Evolutionary conservation across 2,329 filamentous ascomycete species (phyloP), one percentile per base, ranked within the genome.

Genomic region (Cladophialophora exuberans): DNA sequence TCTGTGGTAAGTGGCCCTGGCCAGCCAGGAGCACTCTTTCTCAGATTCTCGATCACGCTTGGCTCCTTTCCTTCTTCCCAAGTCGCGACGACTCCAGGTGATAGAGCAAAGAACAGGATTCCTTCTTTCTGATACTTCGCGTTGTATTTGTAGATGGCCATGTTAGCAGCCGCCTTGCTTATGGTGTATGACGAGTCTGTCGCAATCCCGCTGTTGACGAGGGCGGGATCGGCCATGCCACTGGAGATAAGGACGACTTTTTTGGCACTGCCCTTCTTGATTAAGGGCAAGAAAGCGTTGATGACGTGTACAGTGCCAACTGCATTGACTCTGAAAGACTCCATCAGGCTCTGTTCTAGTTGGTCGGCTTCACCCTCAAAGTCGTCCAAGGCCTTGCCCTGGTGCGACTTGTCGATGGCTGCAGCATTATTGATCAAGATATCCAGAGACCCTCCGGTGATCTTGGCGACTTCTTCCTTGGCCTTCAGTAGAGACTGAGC

Each of bases 361-460:
- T 60, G 61, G 4, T 71, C 66, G 2, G 66, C 67, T 1, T 71
- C 57, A 46, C 72, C 35, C 50, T 57, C 60, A 42, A 66, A 74
- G 6, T 64, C 67, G 10, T 69, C 67, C n/a, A 81, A 66, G 1
- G 65, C 49, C 10, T 66, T 65, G 48, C 57, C 68, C 3, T 56
- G 62, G 23, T 70, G 70, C 20, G 62, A 67, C 0, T 60, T 13
- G 1, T 69, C 59, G 10, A 75, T 56, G 3, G 68, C 61, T 2
- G 65, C 80, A 1, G 71, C 81, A 47, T 83, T 84, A 47, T 74
- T 75, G 23, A 83, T 77, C 4, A 84, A 64, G 56, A 79, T 79
- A 65, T 83, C 81, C 4, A 83, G 50, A 1, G 63, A 54, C 20
- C 59, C 62, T 18, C 61, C 64, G 18, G 62, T 60, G 15, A 65